A percentile compares a stretch with the other conserved stretches of the same genome.
phyloP scores from a whole-genome alignment of 208 protist genomes.

The Acanthamoeba healyi region DNA sequence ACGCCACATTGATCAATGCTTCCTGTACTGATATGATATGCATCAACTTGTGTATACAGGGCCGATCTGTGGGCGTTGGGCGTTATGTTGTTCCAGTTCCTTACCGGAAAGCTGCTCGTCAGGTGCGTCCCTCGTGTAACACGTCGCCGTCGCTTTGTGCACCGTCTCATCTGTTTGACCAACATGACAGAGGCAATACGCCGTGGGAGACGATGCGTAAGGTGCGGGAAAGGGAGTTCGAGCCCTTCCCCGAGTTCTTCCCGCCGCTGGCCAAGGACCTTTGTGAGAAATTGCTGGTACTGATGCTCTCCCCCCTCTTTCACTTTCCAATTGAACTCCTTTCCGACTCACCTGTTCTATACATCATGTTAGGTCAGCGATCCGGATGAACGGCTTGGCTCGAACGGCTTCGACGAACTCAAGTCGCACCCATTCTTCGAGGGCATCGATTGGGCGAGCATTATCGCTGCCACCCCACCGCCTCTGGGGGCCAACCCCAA shows the following conservation, averaged over 20 bases:
- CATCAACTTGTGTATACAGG: background rate
- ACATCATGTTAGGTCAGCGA: no score
- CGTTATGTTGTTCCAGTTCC: conserved; percentile 87
- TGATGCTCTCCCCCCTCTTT: background rate
- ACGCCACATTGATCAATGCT: background rate
- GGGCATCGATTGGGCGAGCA: conserved; percentile 86
- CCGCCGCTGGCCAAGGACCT: conserved; percentile 73
- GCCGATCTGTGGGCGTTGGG: conserved; percentile 87
- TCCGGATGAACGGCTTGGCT: background rate
- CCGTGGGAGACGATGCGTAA: conserved; percentile 50
- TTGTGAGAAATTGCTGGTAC: conserved; percentile 77
- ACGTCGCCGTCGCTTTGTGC: background rate
- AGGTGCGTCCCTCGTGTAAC: conserved; percentile 36
- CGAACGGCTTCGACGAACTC: conserved; percentile 77
- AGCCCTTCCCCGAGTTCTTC: conserved; percentile 79
- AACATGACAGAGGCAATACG: background rate
- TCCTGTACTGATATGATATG: background rate
- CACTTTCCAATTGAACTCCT: background rate
- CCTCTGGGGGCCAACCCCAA: background rate
- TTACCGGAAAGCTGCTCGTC: conserved; percentile 81
- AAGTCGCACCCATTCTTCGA: conserved; percentile 90
- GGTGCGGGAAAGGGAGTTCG: conserved; percentile 77
- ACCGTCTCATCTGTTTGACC: background rate
- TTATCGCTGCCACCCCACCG: conserved; percentile 52
- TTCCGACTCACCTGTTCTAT: no score